Percentiles rank a stretch among this genome's conserved stretches.
Conservation (phyloP, 148 eudicot species). For the Cornus kousa region DNA sequence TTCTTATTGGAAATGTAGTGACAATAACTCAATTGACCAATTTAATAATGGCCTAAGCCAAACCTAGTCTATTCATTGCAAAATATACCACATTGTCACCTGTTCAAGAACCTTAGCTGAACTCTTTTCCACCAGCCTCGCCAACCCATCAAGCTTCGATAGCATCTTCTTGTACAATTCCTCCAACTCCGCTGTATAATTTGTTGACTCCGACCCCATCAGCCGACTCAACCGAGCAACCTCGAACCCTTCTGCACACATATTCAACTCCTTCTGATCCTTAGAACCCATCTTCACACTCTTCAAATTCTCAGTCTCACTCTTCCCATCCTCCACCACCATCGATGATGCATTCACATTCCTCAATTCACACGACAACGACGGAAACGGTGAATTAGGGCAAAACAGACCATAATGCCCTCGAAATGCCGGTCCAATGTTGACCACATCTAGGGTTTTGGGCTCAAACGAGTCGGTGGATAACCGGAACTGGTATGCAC, state of each 20-base stretch:
- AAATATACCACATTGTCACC: constrained; percentile 35
- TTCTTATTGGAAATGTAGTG: background rate
- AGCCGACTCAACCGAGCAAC: constrained; percentile 50
- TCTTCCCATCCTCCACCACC: constrained; percentile 45
- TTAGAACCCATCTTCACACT: constrained; percentile 27
- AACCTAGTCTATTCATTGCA: background rate
- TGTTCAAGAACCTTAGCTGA: constrained; percentile 66
- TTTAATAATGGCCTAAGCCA: background rate
- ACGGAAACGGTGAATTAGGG: constrained; percentile 56
- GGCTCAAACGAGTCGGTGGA: constrained; percentile 35
- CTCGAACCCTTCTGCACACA: constrained; percentile 53
- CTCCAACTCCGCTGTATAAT: constrained; percentile 59
- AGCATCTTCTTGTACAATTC: constrained; percentile 81
- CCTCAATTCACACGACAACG: constrained; percentile 32
- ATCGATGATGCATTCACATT: constrained; percentile 41
- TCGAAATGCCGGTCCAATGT: constrained; percentile 78
- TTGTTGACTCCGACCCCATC: constrained; percentile 54
- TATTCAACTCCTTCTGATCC: constrained; percentile 43
- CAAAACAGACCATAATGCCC: constrained; percentile 59
- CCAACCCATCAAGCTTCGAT: constrained; percentile 56
- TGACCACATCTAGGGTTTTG: constrained; percentile 49
- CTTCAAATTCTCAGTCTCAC: constrained; percentile 26
- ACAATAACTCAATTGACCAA: background rate
- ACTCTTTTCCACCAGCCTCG: constrained; percentile 56
- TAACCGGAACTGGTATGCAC: constrained; percentile 42